A percentile compares a stretch with the other conserved stretches of the same genome.
Evolutionary conservation across 2,329 filamentous ascomycete species (phyloP).

Genomic region (Colletotrichum sp.): DNA sequence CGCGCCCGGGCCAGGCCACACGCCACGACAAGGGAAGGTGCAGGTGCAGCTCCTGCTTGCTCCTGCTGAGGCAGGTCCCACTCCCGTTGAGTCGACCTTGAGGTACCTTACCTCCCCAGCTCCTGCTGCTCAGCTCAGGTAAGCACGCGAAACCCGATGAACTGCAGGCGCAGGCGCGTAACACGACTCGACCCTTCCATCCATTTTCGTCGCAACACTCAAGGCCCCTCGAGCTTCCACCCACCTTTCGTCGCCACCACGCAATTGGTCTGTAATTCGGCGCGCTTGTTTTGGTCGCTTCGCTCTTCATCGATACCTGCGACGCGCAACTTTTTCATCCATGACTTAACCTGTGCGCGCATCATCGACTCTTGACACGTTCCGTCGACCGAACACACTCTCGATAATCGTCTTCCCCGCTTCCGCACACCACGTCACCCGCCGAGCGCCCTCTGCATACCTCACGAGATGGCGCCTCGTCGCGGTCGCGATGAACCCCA

Average conservation of each 20-base stretch:
- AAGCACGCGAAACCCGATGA: constrained; percentile 22
- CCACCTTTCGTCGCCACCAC: constrained; percentile 7
- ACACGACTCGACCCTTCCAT: constrained; percentile 16
- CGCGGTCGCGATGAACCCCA: constrained; percentile 19
- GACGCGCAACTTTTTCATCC: constrained; percentile 1
- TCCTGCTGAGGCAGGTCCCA: neutral
- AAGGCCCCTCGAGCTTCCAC: neutral
- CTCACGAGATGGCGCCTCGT: constrained; percentile 17
- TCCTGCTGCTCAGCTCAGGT: constrained; percentile 18
- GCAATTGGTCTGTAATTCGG: neutral
- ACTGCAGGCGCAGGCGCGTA: constrained; percentile 20
- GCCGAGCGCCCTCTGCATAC: constrained; percentile 5
- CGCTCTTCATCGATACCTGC: neutral
- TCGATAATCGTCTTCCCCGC: constrained; percentile 18
- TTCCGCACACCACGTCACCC: constrained; percentile 14
- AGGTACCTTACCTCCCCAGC: constrained; percentile 1
- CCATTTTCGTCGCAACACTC: constrained; percentile 21
- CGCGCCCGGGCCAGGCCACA: neutral
- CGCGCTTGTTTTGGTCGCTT: neutral
- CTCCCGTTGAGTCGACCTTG: neutral
- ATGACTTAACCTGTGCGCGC: constrained; percentile 14
- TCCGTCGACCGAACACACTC: constrained; percentile 6
- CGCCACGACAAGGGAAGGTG: constrained; percentile 15
- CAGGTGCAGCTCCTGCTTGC: neutral
- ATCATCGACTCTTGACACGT: constrained; percentile 12